Base-by-base conservation (phyloP, 352 stramenopile genomes). In the Halophytophthora batemanensis region DNA sequence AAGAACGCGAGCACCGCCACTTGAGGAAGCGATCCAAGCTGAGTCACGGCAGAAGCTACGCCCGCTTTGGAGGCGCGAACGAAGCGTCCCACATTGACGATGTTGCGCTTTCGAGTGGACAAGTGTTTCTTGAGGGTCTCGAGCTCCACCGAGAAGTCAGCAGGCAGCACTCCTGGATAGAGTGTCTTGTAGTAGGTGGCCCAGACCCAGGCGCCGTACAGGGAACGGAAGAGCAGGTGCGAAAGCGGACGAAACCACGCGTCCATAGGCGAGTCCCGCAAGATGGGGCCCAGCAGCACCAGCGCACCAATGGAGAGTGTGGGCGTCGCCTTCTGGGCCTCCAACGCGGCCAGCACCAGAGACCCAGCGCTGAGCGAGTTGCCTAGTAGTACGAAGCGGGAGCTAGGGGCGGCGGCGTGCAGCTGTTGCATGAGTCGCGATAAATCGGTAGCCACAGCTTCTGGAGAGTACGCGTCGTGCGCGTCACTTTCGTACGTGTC, bases 111-210 rank as follows among this genome's bases (percentile, higher is more conserved):
- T 15, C 64, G 47, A 3, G 36, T 17, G 10, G 42, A 46, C 40
- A 74, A 7, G 25, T 77, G 68, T 2, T 2, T 39, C 31, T 38
- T 29, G 10, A 77, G 36, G 13, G 67, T 50, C 8, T 53, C 42
- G 17, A 74, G 19, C 36, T 77, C 67, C 0, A 15, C n/a, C 4
- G 68, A 53, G 41, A 76, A 59, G 28, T 76, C 67, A 0, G 47
- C 42, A 1, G 60, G 64, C 3, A 31, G 18, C 40, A 55, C 57
- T 4, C 60, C 48, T 4, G 60, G 59, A 38, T 55, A 77, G 13
- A 77, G 57, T 13, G 51, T 66, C 31, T 62, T 70, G 64, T 77
- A 77, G 53, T 74, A 77, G n/a, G 14, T 38, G n/a, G 56, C 29
- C 61, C 64, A 77, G 36, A 68, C 3, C 5, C 34, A 54, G 6